Evolutionary conservation across 2,329 filamentous ascomycete species (phyloP), one percentile per base, ranked within the genome.

Genomic region (Colletotrichum scovillei): DNA sequence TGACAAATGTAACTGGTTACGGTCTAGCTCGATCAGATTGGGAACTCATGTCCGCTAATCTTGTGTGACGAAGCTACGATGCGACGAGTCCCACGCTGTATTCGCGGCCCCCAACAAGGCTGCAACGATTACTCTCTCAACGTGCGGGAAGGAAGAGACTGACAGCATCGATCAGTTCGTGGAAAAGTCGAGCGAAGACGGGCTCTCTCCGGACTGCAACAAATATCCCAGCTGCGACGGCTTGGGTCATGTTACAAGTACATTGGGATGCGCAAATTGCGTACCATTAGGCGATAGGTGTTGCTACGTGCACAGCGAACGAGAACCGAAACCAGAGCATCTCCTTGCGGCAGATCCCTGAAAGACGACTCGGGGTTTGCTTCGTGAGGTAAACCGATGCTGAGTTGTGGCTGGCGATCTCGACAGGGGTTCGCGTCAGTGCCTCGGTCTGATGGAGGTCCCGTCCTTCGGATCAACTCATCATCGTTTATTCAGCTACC

Each of bases 321-420:
- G 62, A 66, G 52, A 71, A 72, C 53, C 53, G 56, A 74, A 63
- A 60, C 57, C 38, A 42, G 19, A 53, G 57, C 57, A 63, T 57
- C 63, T 67, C 68, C 57, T 72, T 24, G 72, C 26, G 14, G 19
- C 63, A 67, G 35, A 67, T 74, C 68, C 72, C 46, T 67, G 68
- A 22, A 67, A 38, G 26, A 63, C 52, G 64, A 68, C 72, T 64
- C 72, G 74, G 64, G 70, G 62, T 74, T 56, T 69, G 56, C 64
- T 74, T 63, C n/a, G 56, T 66, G 35, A 67, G 74, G 74, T 67
- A 73, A 73, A 55, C 74, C 74, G 72, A 75, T 65, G 70, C 60
- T 74, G 57, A 64, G 46, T 62, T 69, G 68, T 75, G 72, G 74
- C 68, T 74, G 74, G 65, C 74, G 72, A 75, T 74, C 74, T 59